phyloP scores from a whole-genome alignment of 176 grass and related monocot genomes.

The Bromus sterilis region DNA sequence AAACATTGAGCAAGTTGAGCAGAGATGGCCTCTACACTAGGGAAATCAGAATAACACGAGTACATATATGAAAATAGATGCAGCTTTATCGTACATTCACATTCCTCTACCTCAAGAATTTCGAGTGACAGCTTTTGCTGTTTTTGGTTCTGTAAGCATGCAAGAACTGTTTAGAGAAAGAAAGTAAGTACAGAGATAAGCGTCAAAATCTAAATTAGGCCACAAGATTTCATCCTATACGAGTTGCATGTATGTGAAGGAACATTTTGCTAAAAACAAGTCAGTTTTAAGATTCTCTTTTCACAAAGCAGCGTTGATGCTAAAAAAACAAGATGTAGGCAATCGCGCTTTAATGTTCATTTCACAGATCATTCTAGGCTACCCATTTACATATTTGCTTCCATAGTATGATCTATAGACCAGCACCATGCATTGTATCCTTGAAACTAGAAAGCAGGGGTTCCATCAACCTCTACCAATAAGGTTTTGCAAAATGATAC shows the following conservation, averaged over 20 bases:
- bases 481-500: neutral
- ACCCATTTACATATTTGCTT: neutral
- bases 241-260: neutral
- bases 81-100: neutral
- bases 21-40: neutral
- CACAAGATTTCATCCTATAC: neutral
- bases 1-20: neutral
- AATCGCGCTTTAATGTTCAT: neutral
- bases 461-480: neutral
- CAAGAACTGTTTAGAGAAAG: neutral
- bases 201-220: neutral
- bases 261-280: neutral
- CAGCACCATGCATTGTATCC: neutral
- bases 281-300: neutral
- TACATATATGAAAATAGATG: neutral
- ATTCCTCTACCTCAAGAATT: neutral
- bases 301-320: neutral
- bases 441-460: neutral
- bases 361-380: neutral
- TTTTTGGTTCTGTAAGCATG: neutral
- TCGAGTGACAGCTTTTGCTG: neutral
- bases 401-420: neutral
- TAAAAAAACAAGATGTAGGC: neutral
- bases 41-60: neutral
- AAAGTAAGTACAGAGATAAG: neutral